Conservation (phyloP, 352 stramenopile species). For the Globisporangium spiculum region DNA sequence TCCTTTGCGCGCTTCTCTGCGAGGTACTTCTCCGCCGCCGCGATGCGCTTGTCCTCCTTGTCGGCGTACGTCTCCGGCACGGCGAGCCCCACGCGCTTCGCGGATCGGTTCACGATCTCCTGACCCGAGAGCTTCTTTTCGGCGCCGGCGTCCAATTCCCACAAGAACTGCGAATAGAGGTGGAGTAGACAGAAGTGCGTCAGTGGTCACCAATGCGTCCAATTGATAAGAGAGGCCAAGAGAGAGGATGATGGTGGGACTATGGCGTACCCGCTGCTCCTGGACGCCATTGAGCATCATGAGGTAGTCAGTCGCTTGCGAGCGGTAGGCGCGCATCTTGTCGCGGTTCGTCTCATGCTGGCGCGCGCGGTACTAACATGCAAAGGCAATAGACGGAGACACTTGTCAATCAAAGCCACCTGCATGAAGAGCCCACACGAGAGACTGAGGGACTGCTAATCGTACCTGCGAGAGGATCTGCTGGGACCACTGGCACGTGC, state of each 20-base stretch:
- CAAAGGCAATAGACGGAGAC: background rate
- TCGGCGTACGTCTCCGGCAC: constrained; percentile 74
- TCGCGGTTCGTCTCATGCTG: constrained; percentile 74
- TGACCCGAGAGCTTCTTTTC: constrained; percentile 65
- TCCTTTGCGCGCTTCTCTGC: constrained; percentile 51
- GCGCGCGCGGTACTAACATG: constrained; percentile 56
- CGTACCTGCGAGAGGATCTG: constrained; percentile 68
- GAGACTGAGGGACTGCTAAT: background rate
- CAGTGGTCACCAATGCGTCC: background rate
- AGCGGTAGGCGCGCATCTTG: constrained; percentile 70
- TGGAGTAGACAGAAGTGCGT: constrained; percentile 4
- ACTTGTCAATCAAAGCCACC: constrained; percentile 6
- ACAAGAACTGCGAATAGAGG: constrained; percentile 43
- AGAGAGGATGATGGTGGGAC: background rate
- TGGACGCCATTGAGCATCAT: constrained; percentile 66
- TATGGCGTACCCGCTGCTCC: constrained; percentile 60
- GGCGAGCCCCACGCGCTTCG: constrained; percentile 68
- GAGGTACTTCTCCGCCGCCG: constrained; percentile 54
- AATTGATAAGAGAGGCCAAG: background rate
- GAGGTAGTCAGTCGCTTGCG: constrained; percentile 67
- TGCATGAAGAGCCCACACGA: background rate
- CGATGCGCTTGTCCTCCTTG: constrained; percentile 44
- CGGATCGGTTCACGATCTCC: constrained; percentile 77
- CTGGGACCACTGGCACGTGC: constrained; percentile 68
- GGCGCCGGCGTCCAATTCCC: constrained; percentile 64